These are phyloP conservation scores for Coemansia sp. DNA, from an alignment of 192 early-diverging fungal genomes.

Conservation along the genomic window DNA sequence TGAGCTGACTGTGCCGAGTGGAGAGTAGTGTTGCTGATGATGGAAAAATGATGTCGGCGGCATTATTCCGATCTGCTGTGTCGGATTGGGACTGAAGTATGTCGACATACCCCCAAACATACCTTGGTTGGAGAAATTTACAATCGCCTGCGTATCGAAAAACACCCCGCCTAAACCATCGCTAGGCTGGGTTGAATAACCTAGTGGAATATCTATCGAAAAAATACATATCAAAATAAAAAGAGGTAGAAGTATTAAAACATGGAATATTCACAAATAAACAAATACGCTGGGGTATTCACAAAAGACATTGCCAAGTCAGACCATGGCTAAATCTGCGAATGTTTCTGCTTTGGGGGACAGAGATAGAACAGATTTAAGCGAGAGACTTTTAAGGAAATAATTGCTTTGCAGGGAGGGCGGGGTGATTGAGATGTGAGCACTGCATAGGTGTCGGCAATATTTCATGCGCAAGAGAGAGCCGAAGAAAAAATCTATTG, in stretches of 20 bases:
- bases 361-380: neutral
- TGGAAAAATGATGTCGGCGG: conserved; percentile 14
- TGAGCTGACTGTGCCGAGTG: conserved; percentile 24
- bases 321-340: neutral
- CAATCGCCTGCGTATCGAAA: conserved; percentile 30
- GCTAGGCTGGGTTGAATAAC: conserved; percentile 27
- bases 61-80: conserved; percentile 24
- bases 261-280: neutral
- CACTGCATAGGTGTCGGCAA: neutral
- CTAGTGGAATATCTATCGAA: conserved; percentile 39
- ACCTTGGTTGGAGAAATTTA: conserved; percentile 1
- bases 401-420: conserved; percentile 8
- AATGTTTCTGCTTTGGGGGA: neutral
- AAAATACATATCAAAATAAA: neutral
- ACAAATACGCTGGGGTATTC: neutral
- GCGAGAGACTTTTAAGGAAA: neutral
- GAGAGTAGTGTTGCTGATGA: neutral
- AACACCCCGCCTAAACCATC: conserved; percentile 27
- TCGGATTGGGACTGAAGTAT: conserved; percentile 1
- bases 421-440: neutral
- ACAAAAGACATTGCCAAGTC: neutral
- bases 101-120: neutral
- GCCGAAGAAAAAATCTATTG: neutral
- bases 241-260: too few relatives aligned
- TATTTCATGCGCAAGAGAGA: neutral